Percentiles rank a stretch among this genome's conserved stretches.
These are phyloP conservation scores for Salix viminalis DNA, from an alignment of 345 rosid genomes.

Conservation along the genomic window DNA sequence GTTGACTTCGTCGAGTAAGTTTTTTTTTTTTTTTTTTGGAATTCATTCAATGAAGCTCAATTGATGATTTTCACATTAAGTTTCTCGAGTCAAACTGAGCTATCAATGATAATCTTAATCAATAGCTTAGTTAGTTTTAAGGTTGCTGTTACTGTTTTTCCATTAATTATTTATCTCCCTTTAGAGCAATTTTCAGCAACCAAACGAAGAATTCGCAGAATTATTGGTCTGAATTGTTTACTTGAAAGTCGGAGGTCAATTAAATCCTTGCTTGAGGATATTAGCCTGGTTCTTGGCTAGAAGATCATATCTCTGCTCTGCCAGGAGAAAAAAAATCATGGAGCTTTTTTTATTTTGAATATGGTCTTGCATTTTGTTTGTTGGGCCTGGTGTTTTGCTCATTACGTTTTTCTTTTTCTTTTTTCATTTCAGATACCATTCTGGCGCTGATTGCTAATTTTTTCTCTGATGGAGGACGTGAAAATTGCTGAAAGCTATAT, in stretches of 20 bases:
- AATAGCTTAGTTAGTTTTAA: neutral
- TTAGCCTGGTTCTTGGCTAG: too few species aligned
- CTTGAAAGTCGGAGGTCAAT: neutral
- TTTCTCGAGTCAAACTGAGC: neutral
- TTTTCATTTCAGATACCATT: constrained; percentile 25
- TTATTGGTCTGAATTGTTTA: neutral
- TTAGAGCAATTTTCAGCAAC: neutral
- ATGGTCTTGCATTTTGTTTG: neutral
- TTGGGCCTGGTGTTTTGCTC: neutral
- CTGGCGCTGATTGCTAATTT: constrained; percentile 4
- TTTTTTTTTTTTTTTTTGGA: neutral
- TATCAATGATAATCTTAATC: neutral
- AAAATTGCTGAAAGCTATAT: constrained; percentile 22
- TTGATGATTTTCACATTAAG: neutral
- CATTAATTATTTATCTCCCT: neutral
- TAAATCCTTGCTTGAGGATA: too few species aligned
- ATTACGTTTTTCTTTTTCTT: neutral
- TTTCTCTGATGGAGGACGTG: constrained; percentile 45
- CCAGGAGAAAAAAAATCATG: neutral
- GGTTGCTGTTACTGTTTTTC: neutral
- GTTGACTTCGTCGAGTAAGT: neutral
- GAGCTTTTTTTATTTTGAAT: too few species aligned
- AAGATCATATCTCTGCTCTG: neutral
- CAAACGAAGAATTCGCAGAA: neutral
- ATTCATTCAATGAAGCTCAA: constrained; percentile 1